Conservation (phyloP, 352 stramenopile species). For the Phytopythium delawarense region DNA sequence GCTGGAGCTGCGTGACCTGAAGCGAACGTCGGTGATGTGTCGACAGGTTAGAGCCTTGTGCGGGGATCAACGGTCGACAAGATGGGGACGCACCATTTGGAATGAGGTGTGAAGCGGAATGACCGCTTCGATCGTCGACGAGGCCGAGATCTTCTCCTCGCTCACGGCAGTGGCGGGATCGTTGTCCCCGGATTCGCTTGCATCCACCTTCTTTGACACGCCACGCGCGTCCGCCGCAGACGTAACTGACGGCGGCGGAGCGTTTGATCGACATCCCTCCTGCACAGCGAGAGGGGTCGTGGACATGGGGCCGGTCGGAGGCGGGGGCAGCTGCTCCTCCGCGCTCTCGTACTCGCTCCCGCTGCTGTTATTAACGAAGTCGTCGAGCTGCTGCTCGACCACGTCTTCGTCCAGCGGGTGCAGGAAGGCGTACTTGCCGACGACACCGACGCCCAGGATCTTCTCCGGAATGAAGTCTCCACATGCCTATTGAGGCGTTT, state of each 20-base stretch:
- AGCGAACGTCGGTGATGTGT: background rate
- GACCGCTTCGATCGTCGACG: slow-evolving; percentile 75
- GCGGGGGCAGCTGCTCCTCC: slow-evolving; percentile 10
- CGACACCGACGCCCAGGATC: slow-evolving; percentile 72
- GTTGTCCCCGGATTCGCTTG: slow-evolving; percentile 14
- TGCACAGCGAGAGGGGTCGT: slow-evolving; percentile 1
- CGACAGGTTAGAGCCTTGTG: background rate
- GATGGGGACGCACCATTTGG: slow-evolving; percentile 40
- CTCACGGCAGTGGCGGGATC: slow-evolving; percentile 31
- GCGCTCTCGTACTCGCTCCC: slow-evolving; percentile 19
- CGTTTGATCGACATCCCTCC: background rate
- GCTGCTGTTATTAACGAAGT: slow-evolving; percentile 47
- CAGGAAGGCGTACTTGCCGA: slow-evolving; percentile 79
- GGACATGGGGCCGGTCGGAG: slow-evolving; percentile 6
- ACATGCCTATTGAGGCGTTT: slow-evolving; percentile 29
- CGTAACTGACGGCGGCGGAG: background rate
- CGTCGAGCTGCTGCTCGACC: slow-evolving; percentile 51
- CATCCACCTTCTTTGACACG: slow-evolving; percentile 29
- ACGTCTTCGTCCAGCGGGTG: slow-evolving; percentile 46
- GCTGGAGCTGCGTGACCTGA: slow-evolving; percentile 48
- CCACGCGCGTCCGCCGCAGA: slow-evolving; percentile 13
- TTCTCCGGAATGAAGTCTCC: slow-evolving; percentile 88
- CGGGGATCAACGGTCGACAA: background rate
- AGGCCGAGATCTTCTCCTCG: slow-evolving; percentile 55
- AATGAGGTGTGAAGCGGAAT: slow-evolving; percentile 64